A percentile compares a stretch with the other conserved stretches of the same genome.
Conservation (phyloP, 139 green algal species). For the Ulvella scutata region DNA sequence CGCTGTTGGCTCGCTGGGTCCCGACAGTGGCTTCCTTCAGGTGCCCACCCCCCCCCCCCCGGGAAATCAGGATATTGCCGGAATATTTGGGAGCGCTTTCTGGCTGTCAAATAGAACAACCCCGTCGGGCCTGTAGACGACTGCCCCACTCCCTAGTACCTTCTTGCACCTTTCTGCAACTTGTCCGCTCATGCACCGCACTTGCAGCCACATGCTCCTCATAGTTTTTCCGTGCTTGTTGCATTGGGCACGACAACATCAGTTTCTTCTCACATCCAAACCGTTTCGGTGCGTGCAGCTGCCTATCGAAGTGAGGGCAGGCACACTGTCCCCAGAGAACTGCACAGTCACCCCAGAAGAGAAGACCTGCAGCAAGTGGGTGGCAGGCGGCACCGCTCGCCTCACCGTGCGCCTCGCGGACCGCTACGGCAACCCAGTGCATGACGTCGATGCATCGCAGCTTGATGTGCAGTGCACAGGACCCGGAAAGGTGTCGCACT, state of each 20-base stretch:
- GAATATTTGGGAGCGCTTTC: too few relatives aligned
- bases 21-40: not conserved
- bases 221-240: too few relatives aligned
- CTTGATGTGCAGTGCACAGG: not conserved
- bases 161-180: too few relatives aligned
- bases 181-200: too few relatives aligned
- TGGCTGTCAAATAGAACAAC: too few relatives aligned
- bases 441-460: not conserved
- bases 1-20: not conserved
- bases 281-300: not conserved
- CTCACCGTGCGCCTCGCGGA: not conserved
- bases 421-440: not conserved
- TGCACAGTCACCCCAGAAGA: not conserved
- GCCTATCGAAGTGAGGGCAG: slow-evolving; percentile 1
- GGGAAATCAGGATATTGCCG: too few relatives aligned
- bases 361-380: not conserved
- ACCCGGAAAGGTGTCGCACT: not conserved
- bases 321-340: not conserved
- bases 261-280: too few relatives aligned
- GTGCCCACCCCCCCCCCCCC: not conserved
- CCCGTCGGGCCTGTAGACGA: too few relatives aligned
- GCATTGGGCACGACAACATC: too few relatives aligned
- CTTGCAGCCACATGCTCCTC: too few relatives aligned
- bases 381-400: not conserved
- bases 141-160: too few relatives aligned